Conservation (phyloP, 176 grass and related monocot genomes). For the Bromus sterilis region DNA sequence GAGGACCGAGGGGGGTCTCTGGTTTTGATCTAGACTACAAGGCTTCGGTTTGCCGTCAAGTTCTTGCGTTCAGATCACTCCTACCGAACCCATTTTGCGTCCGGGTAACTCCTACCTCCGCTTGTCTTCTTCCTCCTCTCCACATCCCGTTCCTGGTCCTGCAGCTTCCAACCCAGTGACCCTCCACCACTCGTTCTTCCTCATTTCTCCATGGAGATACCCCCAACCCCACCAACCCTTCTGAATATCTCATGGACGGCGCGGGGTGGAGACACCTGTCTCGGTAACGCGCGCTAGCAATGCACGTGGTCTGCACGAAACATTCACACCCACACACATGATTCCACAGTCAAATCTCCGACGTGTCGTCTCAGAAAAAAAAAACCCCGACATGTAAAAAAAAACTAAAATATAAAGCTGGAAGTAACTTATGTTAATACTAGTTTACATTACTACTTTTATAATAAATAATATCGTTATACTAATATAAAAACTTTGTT, state of each 20-base stretch:
- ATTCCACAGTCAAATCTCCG: background rate
- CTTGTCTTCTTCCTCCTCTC: background rate
- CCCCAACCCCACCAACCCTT: background rate
- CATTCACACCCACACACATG: background rate
- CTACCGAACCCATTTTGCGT: constrained; percentile 4
- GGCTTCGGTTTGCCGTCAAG: background rate
- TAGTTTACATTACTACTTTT: too few relatives aligned
- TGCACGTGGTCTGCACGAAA: background rate
- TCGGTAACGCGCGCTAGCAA: background rate
- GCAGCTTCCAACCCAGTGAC: background rate
- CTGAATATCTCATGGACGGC: background rate
- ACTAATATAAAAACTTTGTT: too few relatives aligned
- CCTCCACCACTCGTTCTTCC: background rate
- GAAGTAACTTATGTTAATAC: too few relatives aligned
- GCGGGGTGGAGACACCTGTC: background rate
- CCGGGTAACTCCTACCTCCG: background rate
- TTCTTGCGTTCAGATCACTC: constrained; percentile 3
- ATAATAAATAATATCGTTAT: too few relatives aligned
- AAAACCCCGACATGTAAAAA: background rate
- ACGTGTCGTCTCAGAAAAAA: background rate
- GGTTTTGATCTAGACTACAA: background rate
- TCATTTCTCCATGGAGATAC: background rate
- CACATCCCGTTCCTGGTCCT: background rate
- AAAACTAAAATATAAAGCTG: too few relatives aligned
- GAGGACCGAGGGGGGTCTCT: background rate